Percentiles rank a stretch among this genome's conserved stretches.
These are phyloP conservation scores for Ceratobasidium theobromae DNA, from an alignment of 1,284 basidiomycete genomes.

Conservation along the genomic window DNA sequence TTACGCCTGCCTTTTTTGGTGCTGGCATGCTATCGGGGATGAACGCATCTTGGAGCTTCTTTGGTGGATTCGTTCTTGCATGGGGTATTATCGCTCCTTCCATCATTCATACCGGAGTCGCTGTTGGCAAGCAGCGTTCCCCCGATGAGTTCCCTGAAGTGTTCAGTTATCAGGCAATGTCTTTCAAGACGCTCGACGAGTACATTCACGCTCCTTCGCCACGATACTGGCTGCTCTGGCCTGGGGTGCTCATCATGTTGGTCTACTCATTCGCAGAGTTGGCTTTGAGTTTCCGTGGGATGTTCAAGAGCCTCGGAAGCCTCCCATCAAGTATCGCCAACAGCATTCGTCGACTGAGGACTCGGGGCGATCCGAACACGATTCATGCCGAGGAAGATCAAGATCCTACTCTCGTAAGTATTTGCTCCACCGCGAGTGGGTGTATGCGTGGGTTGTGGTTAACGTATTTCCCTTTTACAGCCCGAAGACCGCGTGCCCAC, in stretches of 20 bases:
- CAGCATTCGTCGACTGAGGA: slow-evolving; percentile 4
- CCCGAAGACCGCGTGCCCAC: slow-evolving; percentile 57
- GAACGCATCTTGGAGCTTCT: slow-evolving; percentile 67
- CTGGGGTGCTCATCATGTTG: slow-evolving; percentile 55
- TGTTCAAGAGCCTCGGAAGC: slow-evolving; percentile 38
- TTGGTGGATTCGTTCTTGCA: slow-evolving; percentile 58
- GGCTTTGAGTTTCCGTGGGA: slow-evolving; percentile 37
- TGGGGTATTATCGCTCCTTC: slow-evolving; percentile 53
- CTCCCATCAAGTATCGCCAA: slow-evolving; percentile 49
- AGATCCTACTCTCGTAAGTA: slow-evolving; percentile 49
- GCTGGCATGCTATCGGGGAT: slow-evolving; percentile 66
- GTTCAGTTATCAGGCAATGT: slow-evolving; percentile 50
- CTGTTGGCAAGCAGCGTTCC: slow-evolving; percentile 40
- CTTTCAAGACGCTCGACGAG: slow-evolving; percentile 46
- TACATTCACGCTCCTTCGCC: slow-evolving; percentile 55
- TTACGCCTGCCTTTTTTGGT: slow-evolving; percentile 68
- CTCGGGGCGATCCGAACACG: slow-evolving; percentile 33
- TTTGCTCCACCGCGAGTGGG: background rate
- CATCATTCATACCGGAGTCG: slow-evolving; percentile 37
- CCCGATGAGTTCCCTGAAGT: slow-evolving; percentile 49
- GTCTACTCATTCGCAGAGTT: slow-evolving; percentile 40
- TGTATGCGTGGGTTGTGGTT: background rate
- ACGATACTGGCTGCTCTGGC: slow-evolving; percentile 71
- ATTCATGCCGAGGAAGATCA: slow-evolving; percentile 47
- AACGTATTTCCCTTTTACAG: background rate